Evolutionary conservation across 805 yeast species (phyloP).

Genomic region (Torulaspora microellipsoides): DNA sequence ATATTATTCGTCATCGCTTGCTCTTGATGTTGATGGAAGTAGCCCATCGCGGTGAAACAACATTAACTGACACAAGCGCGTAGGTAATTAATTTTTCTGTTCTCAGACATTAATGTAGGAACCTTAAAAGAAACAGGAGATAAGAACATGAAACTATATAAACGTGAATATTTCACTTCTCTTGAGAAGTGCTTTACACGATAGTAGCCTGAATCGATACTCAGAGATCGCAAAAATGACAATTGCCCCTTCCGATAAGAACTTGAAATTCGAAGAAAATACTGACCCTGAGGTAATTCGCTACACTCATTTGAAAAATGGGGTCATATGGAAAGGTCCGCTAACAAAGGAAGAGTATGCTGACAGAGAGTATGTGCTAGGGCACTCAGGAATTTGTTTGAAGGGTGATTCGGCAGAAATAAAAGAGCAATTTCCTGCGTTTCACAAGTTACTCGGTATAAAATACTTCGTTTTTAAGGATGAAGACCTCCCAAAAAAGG

Average conservation of each 20-base stretch:
- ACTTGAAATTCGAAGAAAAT: constrained; percentile 18
- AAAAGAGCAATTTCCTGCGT: constrained; percentile 16
- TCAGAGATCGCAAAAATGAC: constrained; percentile 4
- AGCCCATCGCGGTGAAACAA: constrained; percentile 1
- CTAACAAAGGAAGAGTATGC: constrained; percentile 35
- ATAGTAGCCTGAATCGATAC: not conserved
- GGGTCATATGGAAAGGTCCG: constrained; percentile 34
- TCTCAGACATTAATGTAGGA: too few species aligned
- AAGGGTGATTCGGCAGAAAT: constrained; percentile 14
- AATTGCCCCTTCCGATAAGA: not conserved
- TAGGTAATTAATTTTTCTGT: not conserved
- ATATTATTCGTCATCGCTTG: constrained; percentile 2
- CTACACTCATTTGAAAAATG: constrained; percentile 36
- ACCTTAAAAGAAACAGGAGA: not conserved
- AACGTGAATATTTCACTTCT: too few species aligned
- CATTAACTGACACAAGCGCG: not conserved
- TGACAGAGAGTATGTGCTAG: constrained; percentile 36
- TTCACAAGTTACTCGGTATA: constrained; percentile 31
- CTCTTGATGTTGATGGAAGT: constrained; percentile 8
- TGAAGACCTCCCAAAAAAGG: constrained; percentile 19
- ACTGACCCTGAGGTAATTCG: constrained; percentile 34
- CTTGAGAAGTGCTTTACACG: too few species aligned
- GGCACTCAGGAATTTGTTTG: constrained; percentile 28
- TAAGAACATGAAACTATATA: not conserved
- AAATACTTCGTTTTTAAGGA: constrained; percentile 36